Base-by-base conservation (phyloP, 176 grass and related monocot genomes). In the Oryza officinalis region DNA sequence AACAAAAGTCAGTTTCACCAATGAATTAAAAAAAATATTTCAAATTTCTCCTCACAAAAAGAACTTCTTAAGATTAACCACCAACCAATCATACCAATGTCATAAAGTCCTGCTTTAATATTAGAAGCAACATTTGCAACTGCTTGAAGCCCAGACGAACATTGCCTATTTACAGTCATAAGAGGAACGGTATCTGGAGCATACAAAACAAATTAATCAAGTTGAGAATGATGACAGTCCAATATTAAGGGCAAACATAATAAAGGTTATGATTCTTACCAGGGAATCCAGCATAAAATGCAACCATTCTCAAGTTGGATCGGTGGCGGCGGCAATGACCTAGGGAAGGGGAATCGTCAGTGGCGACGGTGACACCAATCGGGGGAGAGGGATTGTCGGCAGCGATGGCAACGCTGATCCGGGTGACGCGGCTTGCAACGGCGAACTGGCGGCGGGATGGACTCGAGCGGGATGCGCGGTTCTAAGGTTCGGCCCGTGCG, bases 121-220 rank as follows among this genome's bases (percentile, higher is more conserved):
- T 80, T 83, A 83, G 89, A 37, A 35, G 96, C 96, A 88, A 98
- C 81, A 89, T 95, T 89, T 50, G 96, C 89, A 80, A 95, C 91
- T 71, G 96, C 96, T 85, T 98, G 93, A 86, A 98, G 93, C 11
- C 96, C 93, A 83, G 91, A 98, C 2, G 96, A 95, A 72, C 96
- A 98, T 69, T 98, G 91, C 63, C 92, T 78, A 49, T 98, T 95
- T 74, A 94, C 89, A 71, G 96, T 96, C 87, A 85, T 98, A 50
- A 98, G 93, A 87, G 91, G 93, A 84, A 96, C 91, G 5, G 83
- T 94, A 33, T 98, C 93, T 98, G 81, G 63, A 90, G 79, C 80
- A 13, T 63, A 46, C 75, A 47, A 74, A 86, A 75, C 5, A 79
- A 74, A 84, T 68, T 72, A 61, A 31, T 63, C 37, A 82, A 85